Evolutionary conservation across 1,139 yeast genomes (phyloP).

Genomic region (Lodderomyces jiufengensis): DNA sequence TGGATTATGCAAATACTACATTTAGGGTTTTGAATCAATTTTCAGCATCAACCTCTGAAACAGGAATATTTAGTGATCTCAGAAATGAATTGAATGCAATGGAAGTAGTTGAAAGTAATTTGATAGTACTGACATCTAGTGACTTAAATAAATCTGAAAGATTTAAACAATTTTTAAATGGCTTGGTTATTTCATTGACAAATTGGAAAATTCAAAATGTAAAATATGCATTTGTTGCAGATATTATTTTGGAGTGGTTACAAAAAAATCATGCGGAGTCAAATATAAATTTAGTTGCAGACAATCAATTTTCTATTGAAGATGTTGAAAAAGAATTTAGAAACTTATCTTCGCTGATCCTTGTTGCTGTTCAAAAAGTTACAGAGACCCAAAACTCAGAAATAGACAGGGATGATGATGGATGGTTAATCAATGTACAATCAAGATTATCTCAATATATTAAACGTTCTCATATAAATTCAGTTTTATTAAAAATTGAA

Average conservation of each 20-base stretch:
- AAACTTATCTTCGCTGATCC: constrained; percentile 54
- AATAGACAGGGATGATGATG: constrained; percentile 50
- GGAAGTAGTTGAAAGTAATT: constrained; percentile 11
- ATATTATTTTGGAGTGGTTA: constrained; percentile 41
- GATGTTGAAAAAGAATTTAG: constrained; percentile 48
- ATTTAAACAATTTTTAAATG: constrained; percentile 17
- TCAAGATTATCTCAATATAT: constrained; percentile 36
- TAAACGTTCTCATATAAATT: constrained; percentile 25
- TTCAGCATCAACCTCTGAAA: constrained; percentile 10
- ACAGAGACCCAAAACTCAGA: constrained; percentile 31
- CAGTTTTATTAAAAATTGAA: constrained; percentile 23
- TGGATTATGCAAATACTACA: constrained; percentile 46
- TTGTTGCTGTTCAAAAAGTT: constrained; percentile 64
- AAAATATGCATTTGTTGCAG: constrained; percentile 43
- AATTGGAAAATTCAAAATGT: constrained; percentile 29
- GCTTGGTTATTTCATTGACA: constrained; percentile 18
- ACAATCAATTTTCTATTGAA: constrained; percentile 22
- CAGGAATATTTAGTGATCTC: constrained; percentile 20
- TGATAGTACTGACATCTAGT: constrained; percentile 15
- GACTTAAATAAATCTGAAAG: constrained; percentile 18
- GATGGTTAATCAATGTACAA: constrained; percentile 60
- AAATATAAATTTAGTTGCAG: not conserved
- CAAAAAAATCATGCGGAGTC: constrained; percentile 11
- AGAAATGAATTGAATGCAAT: constrained; percentile 19
- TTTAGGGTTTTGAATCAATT: constrained; percentile 18